Base-by-base conservation (phyloP, 495 filamentous ascomycete species). In the Lepraria neglecta region DNA sequence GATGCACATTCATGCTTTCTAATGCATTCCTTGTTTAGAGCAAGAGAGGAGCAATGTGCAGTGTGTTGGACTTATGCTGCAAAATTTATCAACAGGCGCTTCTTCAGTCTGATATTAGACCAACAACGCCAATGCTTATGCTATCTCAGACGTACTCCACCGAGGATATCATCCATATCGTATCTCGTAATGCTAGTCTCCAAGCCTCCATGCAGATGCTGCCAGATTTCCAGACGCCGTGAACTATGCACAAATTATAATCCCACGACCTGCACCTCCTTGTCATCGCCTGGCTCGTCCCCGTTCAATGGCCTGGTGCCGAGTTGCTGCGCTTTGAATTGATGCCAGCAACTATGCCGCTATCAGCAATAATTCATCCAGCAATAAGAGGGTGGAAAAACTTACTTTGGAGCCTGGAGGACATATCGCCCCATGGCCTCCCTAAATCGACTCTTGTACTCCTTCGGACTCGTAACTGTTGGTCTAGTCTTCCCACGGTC, bases 371-470 rank as follows among this genome's bases (percentile, higher is more conserved):
- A 42, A 2, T 42, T 51, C 24, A 3, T 51, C 6, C 9, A 28
- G 14, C 31, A 5, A 6, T 6, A 15, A 31, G 2, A 31, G 17
- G 31, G 47, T 51, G n/a, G 14, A 54, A 35, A 10, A 1, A 38
- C 31, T 35, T 54, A 54, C 51, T 84, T 89, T 56, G 87, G 87
- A 21, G 82, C 83, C 68, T 86, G 82, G 31, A 89, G 78, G 47
- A 90, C 88, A 73, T 94, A 97, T 81, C 91, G 82, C 60, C 90
- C 87, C 91, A 99, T 99, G 24, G 94, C 92, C 75, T 96, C 92
- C 63, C 94, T 78, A 74, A 99, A 99, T 48, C 94, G 85, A 65
- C 86, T 89, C 74, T 97, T 94, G 71, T 99, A 97, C 74, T 99
- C 95, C 75, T 90, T 95, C 10, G 94, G 94, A 74, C 90, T 95